These are phyloP conservation scores for Globisporangium okanoganense DNA, from an alignment of 352 stramenopile genomes.

Conservation along the genomic window DNA sequence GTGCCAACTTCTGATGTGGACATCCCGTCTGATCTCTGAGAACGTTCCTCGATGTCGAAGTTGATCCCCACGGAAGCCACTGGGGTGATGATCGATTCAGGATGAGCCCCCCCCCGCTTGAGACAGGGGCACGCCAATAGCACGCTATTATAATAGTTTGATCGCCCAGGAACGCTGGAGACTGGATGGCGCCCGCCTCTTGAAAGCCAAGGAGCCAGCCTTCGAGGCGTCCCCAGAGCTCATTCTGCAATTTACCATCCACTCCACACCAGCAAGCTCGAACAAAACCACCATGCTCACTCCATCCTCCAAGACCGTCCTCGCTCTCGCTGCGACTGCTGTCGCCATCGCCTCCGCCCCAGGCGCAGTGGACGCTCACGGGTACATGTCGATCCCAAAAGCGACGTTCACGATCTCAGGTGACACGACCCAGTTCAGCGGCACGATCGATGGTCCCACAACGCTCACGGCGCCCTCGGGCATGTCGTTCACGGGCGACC, in stretches of 20 bases:
- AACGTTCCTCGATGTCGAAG: neutral
- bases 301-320: conserved; percentile 10
- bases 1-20: neutral
- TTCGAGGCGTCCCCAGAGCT: neutral
- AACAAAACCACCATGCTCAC: neutral
- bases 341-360: neutral
- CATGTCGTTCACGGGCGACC: neutral
- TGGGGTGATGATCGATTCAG: too few species aligned
- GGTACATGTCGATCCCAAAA: neutral
- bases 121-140: too few species aligned
- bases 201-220: neutral
- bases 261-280: neutral
- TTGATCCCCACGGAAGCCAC: neutral
- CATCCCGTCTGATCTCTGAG: neutral
- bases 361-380: conserved; percentile 2
- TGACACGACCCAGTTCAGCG: neutral
- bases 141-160: neutral
- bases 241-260: conserved; percentile 4
- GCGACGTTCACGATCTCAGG: neutral
- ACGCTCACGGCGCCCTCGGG: neutral
- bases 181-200: too few species aligned
- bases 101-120: neutral
- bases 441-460: neutral
- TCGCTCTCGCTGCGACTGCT: neutral
- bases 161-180: neutral